A percentile compares a stretch with the other conserved stretches of the same genome.
These are phyloP conservation scores for Anaeromyces robustus DNA, from an alignment of 192 early-diverging fungal genomes.

Conservation along the genomic window DNA sequence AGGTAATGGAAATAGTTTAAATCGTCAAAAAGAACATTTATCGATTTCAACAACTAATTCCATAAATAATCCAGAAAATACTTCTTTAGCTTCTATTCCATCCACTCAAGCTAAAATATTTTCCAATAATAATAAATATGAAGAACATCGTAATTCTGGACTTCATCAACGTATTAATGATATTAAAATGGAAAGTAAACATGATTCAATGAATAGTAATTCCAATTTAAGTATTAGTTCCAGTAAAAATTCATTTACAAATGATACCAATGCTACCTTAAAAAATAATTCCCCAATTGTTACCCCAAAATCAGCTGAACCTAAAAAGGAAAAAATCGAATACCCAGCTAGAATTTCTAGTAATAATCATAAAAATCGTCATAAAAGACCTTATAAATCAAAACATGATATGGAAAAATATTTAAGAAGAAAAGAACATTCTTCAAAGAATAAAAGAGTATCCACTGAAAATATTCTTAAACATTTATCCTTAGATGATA, in stretches of 20 bases:
- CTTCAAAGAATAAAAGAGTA: too few species aligned
- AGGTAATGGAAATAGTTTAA: not conserved
- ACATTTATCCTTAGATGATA: not conserved
- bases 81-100: not conserved
- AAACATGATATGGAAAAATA: not conserved
- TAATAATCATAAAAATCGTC: not conserved
- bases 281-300: not conserved
- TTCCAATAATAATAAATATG: not conserved
- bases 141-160: not conserved
- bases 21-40: too few species aligned
- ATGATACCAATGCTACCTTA: not conserved
- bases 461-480: not conserved
- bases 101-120: not conserved
- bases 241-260: not conserved
- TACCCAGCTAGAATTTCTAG: not conserved
- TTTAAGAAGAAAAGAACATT: not conserved
- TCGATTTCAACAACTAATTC: too few species aligned
- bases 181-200: not conserved
- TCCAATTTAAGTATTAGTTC: not conserved
- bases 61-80: too few species aligned
- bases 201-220: not conserved
- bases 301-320: not conserved
- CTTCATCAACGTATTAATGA: not conserved
- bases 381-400: not conserved
- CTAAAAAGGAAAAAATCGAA: not conserved